Evolutionary conservation across 495 filamentous ascomycete genomes (phyloP).

Genomic region (Neurospora sp.): DNA sequence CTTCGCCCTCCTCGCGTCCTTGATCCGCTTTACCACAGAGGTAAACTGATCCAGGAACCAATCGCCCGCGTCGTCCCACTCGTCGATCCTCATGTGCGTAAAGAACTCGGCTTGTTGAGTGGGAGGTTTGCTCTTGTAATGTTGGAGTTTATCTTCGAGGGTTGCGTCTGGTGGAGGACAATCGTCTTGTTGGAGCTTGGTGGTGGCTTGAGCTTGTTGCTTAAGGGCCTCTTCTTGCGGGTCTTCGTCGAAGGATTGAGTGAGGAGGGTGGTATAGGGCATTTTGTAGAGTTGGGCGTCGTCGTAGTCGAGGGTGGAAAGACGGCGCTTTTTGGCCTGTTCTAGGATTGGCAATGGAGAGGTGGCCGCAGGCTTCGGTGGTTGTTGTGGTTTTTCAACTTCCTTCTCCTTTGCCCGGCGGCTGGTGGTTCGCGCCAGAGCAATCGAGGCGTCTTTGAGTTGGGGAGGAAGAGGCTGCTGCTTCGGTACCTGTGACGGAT

Average conservation of each 20-base stretch:
- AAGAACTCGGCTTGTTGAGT: constrained; percentile 53
- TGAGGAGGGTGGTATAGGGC: constrained; percentile 42
- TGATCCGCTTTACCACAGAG: constrained; percentile 52
- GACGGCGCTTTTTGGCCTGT: constrained; percentile 24
- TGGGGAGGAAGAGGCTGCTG: constrained; percentile 1
- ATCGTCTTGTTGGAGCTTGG: not conserved
- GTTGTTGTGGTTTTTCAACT: constrained; percentile 1
- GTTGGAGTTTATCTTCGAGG: constrained; percentile 33
- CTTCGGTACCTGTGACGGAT: not conserved
- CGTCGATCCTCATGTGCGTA: constrained; percentile 48
- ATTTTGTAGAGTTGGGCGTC: constrained; percentile 40
- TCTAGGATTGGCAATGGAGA: not conserved
- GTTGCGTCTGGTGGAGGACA: constrained; percentile 5
- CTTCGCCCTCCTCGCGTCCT: constrained; percentile 51
- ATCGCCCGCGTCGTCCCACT: constrained; percentile 80
- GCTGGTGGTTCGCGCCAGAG: constrained; percentile 19
- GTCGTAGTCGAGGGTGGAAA: constrained; percentile 41
- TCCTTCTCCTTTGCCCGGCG: constrained; percentile 19
- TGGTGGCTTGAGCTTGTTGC: constrained; percentile 6
- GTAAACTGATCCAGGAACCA: constrained; percentile 64
- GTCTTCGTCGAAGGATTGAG: constrained; percentile 46
- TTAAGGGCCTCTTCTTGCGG: constrained; percentile 28
- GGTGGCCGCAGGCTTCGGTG: not conserved
- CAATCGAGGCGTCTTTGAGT: constrained; percentile 7
- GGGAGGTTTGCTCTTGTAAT: constrained; percentile 27